A percentile compares a stretch with the other conserved stretches of the same genome.
Evolutionary conservation across 305 asterid species (phyloP).

Genomic region (Euphrasia arctica): DNA sequence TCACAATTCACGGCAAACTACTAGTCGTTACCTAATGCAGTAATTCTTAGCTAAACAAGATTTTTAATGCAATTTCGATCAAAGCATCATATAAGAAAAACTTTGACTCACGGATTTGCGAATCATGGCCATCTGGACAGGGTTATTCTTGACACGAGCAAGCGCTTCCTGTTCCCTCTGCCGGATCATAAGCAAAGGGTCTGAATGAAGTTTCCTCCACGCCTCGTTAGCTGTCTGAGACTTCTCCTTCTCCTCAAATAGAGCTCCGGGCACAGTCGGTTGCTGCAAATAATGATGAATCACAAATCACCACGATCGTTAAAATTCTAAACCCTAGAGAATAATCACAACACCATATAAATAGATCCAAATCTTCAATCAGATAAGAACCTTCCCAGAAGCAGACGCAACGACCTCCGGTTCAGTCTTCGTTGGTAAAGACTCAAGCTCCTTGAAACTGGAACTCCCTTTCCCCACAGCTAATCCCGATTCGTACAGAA

Average conservation of each 20-base stretch:
- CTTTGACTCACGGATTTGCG: constrained; percentile 74
- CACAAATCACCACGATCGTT: constrained; percentile 21
- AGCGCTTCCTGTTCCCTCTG: constrained; percentile 96
- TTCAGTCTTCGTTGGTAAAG: constrained; percentile 48
- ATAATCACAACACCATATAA: not conserved
- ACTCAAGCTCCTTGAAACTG: constrained; percentile 77
- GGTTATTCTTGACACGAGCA: constrained; percentile 86
- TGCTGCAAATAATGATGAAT: constrained; percentile 36
- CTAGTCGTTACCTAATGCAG: not conserved
- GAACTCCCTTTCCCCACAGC: constrained; percentile 79
- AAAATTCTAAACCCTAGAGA: constrained; percentile 21
- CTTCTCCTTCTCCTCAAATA: constrained; percentile 81
- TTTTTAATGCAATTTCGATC: too few species aligned
- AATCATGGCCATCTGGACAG: constrained; percentile 93
- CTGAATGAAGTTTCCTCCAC: constrained; percentile 96
- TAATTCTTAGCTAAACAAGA: too few species aligned
- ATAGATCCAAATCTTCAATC: constrained; percentile 4
- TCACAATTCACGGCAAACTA: constrained; percentile 1
- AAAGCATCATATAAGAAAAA: not conserved
- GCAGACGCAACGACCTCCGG: constrained; percentile 46
- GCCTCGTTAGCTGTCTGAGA: constrained; percentile 79
- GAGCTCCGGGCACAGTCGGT: constrained; percentile 58
- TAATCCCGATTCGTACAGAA: constrained; percentile 88
- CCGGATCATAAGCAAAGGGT: constrained; percentile 89
- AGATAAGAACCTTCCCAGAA: constrained; percentile 40